Percentiles rank a stretch among this genome's conserved stretches.
phyloP scores from a whole-genome alignment of 2,329 filamentous ascomycete species.

The Colletotrichum neosansevieriae region DNA sequence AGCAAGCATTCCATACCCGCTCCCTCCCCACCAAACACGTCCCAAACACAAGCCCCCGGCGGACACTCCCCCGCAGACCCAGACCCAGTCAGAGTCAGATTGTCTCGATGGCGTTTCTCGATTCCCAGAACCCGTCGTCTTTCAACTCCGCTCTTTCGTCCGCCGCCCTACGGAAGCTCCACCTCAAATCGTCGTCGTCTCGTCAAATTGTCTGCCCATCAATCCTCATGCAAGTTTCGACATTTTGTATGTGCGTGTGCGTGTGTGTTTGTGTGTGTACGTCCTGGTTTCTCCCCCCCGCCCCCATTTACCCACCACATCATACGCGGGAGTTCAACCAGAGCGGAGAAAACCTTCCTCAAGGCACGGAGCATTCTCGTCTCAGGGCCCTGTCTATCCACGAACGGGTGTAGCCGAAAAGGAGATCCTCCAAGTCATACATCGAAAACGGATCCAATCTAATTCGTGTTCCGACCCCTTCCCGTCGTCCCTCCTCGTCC shows the following conservation, averaged over 20 bases:
- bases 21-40: not conserved
- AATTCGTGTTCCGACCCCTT: not conserved
- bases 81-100: not conserved
- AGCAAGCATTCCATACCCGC: not conserved
- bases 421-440: constrained; percentile 15
- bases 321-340: not conserved
- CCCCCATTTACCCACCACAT: too few species aligned
- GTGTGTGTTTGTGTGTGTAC: too few species aligned
- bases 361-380: not conserved
- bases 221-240: too few species aligned
- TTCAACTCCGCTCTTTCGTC: too few species aligned
- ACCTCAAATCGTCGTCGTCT: not conserved
- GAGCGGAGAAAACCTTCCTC: not conserved
- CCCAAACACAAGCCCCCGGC: not conserved
- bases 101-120: not conserved
- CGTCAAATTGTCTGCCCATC: not conserved
- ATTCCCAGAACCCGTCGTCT: too few species aligned
- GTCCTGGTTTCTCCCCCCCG: too few species aligned
- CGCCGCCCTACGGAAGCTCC: not conserved
- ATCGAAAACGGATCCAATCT: not conserved
- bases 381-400: not conserved
- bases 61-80: not conserved
- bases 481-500: not conserved
- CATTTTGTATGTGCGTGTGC: too few species aligned
- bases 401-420: not conserved